Evolutionary conservation across 176 grass and related monocot genomes (phyloP).

Genomic region (Carex parvula): DNA sequence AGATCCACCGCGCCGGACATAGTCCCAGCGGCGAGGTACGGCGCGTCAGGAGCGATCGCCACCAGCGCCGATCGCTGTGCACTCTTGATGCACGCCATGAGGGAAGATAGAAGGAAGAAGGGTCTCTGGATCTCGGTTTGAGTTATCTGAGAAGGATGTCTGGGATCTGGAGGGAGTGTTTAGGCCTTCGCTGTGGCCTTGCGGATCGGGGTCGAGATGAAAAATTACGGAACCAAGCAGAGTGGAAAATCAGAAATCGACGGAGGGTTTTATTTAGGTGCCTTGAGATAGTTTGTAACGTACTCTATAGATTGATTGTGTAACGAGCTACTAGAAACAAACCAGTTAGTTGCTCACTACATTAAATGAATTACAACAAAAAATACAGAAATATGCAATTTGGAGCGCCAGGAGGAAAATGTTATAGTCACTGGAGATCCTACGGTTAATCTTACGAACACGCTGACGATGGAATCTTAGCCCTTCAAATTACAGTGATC

Average conservation of each 20-base stretch:
- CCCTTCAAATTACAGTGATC: background rate
- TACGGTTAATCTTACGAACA: background rate
- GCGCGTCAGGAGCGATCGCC: slow-evolving; percentile 73
- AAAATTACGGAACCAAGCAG: background rate
- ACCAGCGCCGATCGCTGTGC: slow-evolving; percentile 81
- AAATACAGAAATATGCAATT: background rate
- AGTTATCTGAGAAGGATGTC: background rate
- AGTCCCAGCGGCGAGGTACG: slow-evolving; percentile 86
- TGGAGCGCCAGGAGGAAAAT: background rate
- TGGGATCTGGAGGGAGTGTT: slow-evolving; percentile 41
- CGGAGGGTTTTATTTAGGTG: background rate
- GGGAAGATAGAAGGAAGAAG: slow-evolving; percentile 17
- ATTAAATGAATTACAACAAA: background rate
- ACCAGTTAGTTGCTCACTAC: background rate
- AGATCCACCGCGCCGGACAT: slow-evolving; percentile 89
- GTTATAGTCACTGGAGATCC: background rate
- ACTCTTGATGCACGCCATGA: slow-evolving; percentile 99
- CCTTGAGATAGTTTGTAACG: background rate
- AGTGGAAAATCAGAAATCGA: background rate
- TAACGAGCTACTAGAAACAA: too few species aligned
- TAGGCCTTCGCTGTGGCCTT: slow-evolving; percentile 9
- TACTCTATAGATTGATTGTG: background rate
- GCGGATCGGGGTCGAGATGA: slow-evolving; percentile 1
- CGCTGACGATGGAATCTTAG: background rate
- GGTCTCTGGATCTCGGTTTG: slow-evolving; percentile 11